Conservation (phyloP, 2,329 filamentous ascomycete species). For the Fusarium pseudoanthophilum region DNA sequence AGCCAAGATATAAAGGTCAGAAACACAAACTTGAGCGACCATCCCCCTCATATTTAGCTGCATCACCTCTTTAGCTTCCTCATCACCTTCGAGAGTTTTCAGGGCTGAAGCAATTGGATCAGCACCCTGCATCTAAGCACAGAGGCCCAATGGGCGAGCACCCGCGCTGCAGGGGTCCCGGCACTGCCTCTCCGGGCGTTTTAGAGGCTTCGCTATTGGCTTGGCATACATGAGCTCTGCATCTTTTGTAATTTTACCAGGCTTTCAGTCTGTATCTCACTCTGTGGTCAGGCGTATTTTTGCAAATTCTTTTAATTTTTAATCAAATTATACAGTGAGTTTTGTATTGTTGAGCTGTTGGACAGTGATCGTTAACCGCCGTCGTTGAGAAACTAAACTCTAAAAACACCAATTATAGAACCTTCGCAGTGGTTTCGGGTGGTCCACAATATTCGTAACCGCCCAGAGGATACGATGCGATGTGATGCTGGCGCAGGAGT, state of each 20-base stretch:
- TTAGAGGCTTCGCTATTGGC: neutral
- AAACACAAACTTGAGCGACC: neutral
- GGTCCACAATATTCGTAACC: constrained; percentile 9
- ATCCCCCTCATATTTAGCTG: constrained; percentile 10
- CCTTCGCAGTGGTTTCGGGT: neutral
- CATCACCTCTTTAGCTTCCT: neutral
- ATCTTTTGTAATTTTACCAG: neutral
- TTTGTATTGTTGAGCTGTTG: neutral
- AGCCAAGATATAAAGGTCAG: neutral
- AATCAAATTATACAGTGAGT: neutral
- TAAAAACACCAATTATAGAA: neutral
- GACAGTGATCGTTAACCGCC: neutral
- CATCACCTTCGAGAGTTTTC: neutral
- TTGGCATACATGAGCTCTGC: neutral
- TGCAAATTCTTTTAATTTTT: too few relatives aligned
- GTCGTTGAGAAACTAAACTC: neutral
- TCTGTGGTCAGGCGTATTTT: neutral
- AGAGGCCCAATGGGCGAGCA: neutral
- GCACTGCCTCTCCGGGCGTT: constrained; percentile 24
- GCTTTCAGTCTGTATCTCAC: neutral
- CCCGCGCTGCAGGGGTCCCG: neutral
- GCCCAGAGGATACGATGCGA: neutral
- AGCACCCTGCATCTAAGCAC: neutral
- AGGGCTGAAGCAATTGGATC: neutral
- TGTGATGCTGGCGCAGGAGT: constrained; percentile 3